These are phyloP conservation scores for Colletotrichum abscissum DNA, from an alignment of 2,329 filamentous ascomycete genomes.

Conservation along the genomic window DNA sequence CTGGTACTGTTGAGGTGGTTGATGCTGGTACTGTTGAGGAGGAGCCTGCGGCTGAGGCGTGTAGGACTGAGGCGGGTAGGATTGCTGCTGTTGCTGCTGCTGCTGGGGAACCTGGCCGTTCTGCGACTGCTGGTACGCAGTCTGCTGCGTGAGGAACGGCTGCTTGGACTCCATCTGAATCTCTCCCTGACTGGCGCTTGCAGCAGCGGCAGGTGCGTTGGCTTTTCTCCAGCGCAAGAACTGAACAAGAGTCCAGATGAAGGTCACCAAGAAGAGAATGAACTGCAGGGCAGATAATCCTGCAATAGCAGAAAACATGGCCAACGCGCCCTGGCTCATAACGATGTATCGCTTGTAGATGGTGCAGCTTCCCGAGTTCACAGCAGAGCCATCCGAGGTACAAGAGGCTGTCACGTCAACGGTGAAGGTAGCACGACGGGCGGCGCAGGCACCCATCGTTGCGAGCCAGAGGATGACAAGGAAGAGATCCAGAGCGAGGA, in stretches of 20 bases:
- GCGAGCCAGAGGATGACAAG: slow-evolving; percentile 61
- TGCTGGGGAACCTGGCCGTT: slow-evolving; percentile 21
- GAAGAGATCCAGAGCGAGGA: slow-evolving; percentile 55
- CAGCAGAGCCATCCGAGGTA: slow-evolving; percentile 50
- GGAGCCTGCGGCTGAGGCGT: neutral
- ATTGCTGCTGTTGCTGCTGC: slow-evolving; percentile 23
- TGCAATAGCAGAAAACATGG: slow-evolving; percentile 52
- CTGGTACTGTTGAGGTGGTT: slow-evolving; percentile 19
- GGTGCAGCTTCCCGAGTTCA: slow-evolving; percentile 52
- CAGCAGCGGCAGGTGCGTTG: slow-evolving; percentile 19
- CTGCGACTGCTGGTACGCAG: slow-evolving; percentile 40
- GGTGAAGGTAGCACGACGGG: slow-evolving; percentile 50
- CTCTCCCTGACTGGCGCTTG: slow-evolving; percentile 39
- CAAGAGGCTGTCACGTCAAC: slow-evolving; percentile 45
- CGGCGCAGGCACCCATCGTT: slow-evolving; percentile 52
- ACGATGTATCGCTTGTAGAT: slow-evolving; percentile 46
- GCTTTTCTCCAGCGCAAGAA: slow-evolving; percentile 51
- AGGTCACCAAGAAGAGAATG: slow-evolving; percentile 51
- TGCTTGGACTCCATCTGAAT: slow-evolving; percentile 47
- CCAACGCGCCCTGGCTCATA: slow-evolving; percentile 48
- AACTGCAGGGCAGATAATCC: slow-evolving; percentile 57
- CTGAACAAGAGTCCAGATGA: slow-evolving; percentile 48
- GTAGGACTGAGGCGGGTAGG: slow-evolving; percentile 12
- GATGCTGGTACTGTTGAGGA: slow-evolving; percentile 15
- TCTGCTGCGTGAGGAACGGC: slow-evolving; percentile 29